A percentile compares a stretch with the other conserved stretches of the same genome.
phyloP scores from a whole-genome alignment of 306 rosid genomes.

The Heteromeles arbutifolia region DNA sequence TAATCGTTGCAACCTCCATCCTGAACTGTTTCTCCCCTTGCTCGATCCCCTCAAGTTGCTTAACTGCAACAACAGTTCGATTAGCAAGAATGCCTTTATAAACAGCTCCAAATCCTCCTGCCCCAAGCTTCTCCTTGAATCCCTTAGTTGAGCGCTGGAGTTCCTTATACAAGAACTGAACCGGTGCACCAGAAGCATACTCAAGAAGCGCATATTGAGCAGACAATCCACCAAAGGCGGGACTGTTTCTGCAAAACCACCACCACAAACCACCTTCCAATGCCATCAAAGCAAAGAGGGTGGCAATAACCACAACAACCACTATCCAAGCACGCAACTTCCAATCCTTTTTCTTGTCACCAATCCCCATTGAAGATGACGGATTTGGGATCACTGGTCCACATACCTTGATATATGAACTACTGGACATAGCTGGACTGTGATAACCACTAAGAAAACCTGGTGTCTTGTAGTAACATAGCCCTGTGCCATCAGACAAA shows the following conservation, averaged over 20 bases:
- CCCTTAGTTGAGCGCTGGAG: conserved; percentile 71
- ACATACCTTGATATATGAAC: conserved; percentile 58
- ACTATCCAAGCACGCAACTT: conserved; percentile 43
- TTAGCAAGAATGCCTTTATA: conserved; percentile 65
- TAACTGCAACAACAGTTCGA: conserved; percentile 68
- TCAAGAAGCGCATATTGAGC: conserved; percentile 83
- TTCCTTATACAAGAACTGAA: conserved; percentile 72
- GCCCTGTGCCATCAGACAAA: conserved; percentile 56
- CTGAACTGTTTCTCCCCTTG: conserved; percentile 87
- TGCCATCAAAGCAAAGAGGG: conserved; percentile 45
- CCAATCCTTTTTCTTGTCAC: conserved; percentile 19
- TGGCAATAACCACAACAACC: conserved; percentile 37
- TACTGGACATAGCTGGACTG: conserved; percentile 48
- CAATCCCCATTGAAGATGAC: conserved; percentile 13
- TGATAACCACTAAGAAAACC: conserved; percentile 44
- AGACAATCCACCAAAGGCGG: conserved; percentile 49
- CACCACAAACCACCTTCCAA: conserved; percentile 71
- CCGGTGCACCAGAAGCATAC: conserved; percentile 93
- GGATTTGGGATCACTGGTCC: conserved; percentile 37
- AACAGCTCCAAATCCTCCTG: conserved; percentile 81
- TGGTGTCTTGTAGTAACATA: conserved; percentile 42
- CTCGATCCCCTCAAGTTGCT: conserved; percentile 81
- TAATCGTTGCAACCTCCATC: conserved; percentile 81
- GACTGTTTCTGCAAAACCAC: conserved; percentile 61
- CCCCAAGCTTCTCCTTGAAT: conserved; percentile 88